A percentile compares a stretch with the other conserved stretches of the same genome.
These are phyloP conservation scores for Mentha longifolia DNA, from an alignment of 257 asterid genomes.

Conservation along the genomic window DNA sequence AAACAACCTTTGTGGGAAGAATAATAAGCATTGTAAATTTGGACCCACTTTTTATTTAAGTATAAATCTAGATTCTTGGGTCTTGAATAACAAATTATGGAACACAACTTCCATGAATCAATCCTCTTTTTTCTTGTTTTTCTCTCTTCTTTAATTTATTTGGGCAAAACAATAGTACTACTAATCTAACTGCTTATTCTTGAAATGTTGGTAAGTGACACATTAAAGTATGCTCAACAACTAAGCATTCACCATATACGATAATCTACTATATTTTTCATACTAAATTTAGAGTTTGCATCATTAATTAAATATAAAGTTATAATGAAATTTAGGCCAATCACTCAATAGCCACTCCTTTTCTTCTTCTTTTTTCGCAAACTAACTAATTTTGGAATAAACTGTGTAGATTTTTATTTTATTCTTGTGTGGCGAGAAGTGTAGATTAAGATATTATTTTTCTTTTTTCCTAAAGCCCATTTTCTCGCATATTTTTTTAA, in stretches of 20 bases:
- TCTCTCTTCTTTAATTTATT: neutral
- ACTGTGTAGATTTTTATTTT: too few species aligned
- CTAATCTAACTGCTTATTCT: constrained; percentile 21
- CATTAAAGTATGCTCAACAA: constrained; percentile 24
- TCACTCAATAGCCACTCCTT: neutral
- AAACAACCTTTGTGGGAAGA: neutral
- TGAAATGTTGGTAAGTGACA: constrained; percentile 24
- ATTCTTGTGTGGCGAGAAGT: too few species aligned
- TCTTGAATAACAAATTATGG: constrained; percentile 23
- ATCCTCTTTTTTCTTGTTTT: neutral
- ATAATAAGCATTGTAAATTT: constrained; percentile 12
- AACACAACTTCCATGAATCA: constrained; percentile 27
- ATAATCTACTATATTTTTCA: neutral
- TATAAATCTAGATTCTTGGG: constrained; percentile 20
- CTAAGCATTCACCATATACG: constrained; percentile 19
- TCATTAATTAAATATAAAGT: neutral
- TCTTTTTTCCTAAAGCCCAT: too few species aligned
- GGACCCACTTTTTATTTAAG: constrained; percentile 24
- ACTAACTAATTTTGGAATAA: neutral
- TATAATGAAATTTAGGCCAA: neutral
- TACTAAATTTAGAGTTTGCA: too few species aligned
- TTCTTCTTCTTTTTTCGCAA: neutral
- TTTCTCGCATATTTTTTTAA: too few species aligned
- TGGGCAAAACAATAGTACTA: neutral
- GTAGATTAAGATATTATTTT: too few species aligned